Conservation (phyloP, 805 yeast genomes). For the Teunomyces barrocoloradensis region DNA sequence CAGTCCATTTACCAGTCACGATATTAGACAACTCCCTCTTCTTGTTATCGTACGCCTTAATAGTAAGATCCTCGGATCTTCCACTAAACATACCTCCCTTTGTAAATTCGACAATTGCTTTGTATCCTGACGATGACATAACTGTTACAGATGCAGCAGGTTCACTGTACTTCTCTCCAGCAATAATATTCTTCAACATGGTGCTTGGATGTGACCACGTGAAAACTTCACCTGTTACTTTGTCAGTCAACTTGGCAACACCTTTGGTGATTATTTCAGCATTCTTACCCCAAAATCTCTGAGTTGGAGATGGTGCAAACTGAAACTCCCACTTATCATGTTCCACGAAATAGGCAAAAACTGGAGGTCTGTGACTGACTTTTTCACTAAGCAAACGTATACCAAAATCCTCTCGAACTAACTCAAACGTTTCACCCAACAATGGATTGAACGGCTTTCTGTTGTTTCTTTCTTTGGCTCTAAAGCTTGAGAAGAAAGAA, state of each 20-base stretch:
- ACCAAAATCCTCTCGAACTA: constrained; percentile 80
- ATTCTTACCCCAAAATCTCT: constrained; percentile 94
- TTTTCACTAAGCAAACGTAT: constrained; percentile 78
- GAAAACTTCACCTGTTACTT: constrained; percentile 65
- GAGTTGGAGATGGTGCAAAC: constrained; percentile 69
- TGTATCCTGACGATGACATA: constrained; percentile 63
- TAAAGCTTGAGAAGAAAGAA: constrained; percentile 63
- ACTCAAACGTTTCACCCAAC: constrained; percentile 89
- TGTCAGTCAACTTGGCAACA: constrained; percentile 52
- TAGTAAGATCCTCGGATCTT: constrained; percentile 66
- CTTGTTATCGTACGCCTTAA: constrained; percentile 40
- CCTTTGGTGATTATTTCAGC: constrained; percentile 82
- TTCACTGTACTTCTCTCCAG: constrained; percentile 93
- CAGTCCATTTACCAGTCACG: constrained; percentile 86
- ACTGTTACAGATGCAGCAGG: constrained; percentile 71
- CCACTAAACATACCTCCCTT: constrained; percentile 80
- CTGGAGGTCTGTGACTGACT: constrained; percentile 82
- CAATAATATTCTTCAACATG: constrained; percentile 78
- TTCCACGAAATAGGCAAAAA: constrained; percentile 80
- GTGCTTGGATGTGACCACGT: constrained; percentile 84
- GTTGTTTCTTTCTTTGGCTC: constrained; percentile 70
- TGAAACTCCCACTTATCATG: constrained; percentile 66
- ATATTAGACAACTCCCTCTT: constrained; percentile 37
- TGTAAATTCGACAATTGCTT: constrained; percentile 72
- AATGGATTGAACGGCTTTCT: constrained; percentile 95